Evolutionary conservation across 176 grass and related monocot genomes (phyloP).

Genomic region (Oryza coarctata): DNA sequence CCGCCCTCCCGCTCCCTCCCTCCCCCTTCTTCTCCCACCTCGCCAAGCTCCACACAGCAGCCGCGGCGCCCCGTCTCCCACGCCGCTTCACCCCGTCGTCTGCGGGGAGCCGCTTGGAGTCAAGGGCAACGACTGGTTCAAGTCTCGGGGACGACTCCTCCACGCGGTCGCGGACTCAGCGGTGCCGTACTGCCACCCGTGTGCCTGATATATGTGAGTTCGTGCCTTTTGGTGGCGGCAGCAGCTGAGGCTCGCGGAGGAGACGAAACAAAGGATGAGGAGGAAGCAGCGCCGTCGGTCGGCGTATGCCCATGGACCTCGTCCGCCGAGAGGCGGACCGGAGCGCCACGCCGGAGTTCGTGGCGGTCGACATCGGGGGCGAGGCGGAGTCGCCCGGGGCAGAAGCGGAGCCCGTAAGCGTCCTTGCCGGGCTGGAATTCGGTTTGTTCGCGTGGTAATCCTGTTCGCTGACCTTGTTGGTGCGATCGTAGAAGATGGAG

Average conservation of each 20-base stretch:
- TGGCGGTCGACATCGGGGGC: slow-evolving; percentile 34
- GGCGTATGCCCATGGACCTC: slow-evolving; percentile 22
- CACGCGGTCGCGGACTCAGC: neutral
- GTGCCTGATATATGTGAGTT: neutral
- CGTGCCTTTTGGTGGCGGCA: neutral
- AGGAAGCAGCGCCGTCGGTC: neutral
- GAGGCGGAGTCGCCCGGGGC: neutral
- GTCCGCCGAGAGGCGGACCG: slow-evolving; percentile 19
- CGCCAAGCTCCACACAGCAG: neutral
- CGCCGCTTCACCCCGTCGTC: neutral
- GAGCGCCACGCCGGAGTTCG: slow-evolving; percentile 25
- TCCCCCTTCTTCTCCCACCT: neutral
- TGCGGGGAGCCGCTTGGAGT: neutral
- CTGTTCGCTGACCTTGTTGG: neutral
- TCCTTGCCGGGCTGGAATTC: neutral
- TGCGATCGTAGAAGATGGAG: neutral
- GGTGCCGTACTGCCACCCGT: too few relatives aligned
- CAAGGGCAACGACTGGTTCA: slow-evolving; percentile 20
- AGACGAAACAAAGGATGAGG: neutral
- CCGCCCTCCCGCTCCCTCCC: neutral
- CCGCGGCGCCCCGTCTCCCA: neutral
- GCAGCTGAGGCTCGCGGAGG: neutral
- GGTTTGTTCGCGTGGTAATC: neutral
- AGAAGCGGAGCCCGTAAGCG: neutral
- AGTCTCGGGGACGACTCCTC: slow-evolving; percentile 28